Conservation (phyloP, 2,329 filamentous ascomycete genomes). For the Chaetomium sp. region DNA sequence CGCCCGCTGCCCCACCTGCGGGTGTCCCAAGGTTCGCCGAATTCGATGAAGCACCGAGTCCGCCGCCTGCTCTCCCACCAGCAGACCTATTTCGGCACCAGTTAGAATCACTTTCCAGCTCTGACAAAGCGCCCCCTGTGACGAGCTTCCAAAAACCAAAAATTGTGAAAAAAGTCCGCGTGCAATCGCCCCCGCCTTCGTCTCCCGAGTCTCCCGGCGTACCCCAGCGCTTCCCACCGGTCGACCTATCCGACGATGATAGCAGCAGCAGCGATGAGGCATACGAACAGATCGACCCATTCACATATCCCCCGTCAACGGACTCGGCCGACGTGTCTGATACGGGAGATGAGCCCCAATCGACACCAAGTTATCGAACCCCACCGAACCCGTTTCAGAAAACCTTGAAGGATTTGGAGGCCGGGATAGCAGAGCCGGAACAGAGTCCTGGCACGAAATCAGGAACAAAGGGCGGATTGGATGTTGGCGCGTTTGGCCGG, state of each 20-base stretch:
- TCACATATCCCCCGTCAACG: conserved; percentile 35
- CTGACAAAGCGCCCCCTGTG: conserved; percentile 40
- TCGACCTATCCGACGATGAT: conserved; percentile 36
- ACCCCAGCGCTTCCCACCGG: conserved; percentile 39
- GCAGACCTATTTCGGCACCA: conserved; percentile 39
- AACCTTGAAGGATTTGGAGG: conserved; percentile 56
- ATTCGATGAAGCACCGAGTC: conserved; percentile 20
- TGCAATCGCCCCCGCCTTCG: conserved; percentile 65
- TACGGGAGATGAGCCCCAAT: conserved; percentile 36
- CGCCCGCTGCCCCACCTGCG: conserved; percentile 34
- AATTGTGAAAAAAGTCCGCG: conserved; percentile 67
- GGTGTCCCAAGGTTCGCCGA: conserved; percentile 28
- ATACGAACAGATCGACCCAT: conserved; percentile 40
- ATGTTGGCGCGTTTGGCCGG: conserved; percentile 77
- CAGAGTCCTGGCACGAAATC: conserved; percentile 39
- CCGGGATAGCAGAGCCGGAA: conserved; percentile 39
- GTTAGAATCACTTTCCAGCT: conserved; percentile 39
- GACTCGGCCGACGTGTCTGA: conserved; percentile 37
- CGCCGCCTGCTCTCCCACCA: conserved; percentile 35
- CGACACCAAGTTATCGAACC: conserved; percentile 35
- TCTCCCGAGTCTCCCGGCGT: conserved; percentile 55
- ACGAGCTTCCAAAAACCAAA: conserved; percentile 50
- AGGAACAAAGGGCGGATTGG: conserved; percentile 56
- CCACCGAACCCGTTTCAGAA: conserved; percentile 60
- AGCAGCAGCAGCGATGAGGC: conserved; percentile 35